phyloP scores from a whole-genome alignment of 768 basidiomycete genomes.

The Hysterangium stoloniferum region DNA sequence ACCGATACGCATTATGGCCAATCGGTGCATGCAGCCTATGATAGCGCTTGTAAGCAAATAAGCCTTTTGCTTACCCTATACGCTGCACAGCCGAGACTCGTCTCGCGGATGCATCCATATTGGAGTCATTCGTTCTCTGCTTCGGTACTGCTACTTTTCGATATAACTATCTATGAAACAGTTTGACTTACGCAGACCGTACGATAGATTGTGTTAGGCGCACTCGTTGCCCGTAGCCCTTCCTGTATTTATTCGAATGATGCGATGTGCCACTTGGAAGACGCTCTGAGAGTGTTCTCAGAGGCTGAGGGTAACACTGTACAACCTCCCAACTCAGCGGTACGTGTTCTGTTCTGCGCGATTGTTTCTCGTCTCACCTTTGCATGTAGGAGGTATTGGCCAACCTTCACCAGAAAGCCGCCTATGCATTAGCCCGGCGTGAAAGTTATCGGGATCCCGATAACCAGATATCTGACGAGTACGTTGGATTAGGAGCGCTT shows the following conservation, averaged over 20 bases:
- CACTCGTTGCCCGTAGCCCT: conserved; percentile 8
- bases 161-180: background rate
- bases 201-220: conserved; percentile 5
- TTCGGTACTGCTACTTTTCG: background rate
- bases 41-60: conserved; percentile 43
- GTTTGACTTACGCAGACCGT: background rate
- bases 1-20: conserved; percentile 63
- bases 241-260: background rate
- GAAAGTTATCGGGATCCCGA: background rate
- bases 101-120: conserved; percentile 10
- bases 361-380: background rate
- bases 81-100: conserved; percentile 4
- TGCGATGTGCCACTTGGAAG: background rate
- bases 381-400: conserved; percentile 5
- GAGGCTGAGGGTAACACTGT: background rate
- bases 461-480: background rate
- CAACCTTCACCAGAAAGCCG: conserved; percentile 8
- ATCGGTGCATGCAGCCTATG: conserved; percentile 69
- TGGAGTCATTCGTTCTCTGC: conserved; percentile 12
- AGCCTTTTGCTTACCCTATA: background rate
- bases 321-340: conserved; percentile 6
- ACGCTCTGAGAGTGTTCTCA: background rate
- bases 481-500: background rate
- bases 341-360: background rate
- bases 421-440: background rate